Evolutionary conservation across 2,329 filamentous ascomycete species (phyloP).

Genomic region (Scedosporium dehoogii): DNA sequence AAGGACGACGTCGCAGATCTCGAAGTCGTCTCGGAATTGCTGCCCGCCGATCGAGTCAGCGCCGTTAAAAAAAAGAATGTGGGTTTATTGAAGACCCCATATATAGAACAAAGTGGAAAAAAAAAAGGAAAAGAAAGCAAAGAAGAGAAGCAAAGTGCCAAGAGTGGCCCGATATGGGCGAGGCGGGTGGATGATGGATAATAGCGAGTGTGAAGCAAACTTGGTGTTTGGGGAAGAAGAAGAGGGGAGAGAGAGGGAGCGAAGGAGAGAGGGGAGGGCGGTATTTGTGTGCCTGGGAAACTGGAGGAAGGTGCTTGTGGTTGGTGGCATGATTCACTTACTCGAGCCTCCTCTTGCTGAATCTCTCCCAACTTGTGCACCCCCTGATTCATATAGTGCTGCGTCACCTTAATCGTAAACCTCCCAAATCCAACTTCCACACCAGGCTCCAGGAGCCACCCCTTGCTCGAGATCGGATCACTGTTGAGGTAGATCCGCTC

Average conservation of each 20-base stretch:
- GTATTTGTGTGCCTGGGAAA: neutral
- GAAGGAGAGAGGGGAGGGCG: neutral
- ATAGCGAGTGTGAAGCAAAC: too few species aligned
- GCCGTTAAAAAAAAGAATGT: too few species aligned
- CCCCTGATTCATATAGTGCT: neutral
- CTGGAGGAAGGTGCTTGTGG: neutral
- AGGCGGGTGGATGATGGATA: too few species aligned
- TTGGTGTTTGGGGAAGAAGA: too few species aligned
- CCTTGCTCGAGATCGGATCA: neutral
- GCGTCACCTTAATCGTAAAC: neutral
- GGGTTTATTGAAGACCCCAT: neutral
- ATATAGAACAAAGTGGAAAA: neutral
- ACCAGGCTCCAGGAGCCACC: slow-evolving; percentile 1
- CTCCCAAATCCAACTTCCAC: neutral
- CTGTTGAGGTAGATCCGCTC: neutral
- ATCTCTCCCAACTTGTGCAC: neutral
- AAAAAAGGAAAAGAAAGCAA: neutral
- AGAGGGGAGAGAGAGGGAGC: too few species aligned
- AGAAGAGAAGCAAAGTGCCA: too few species aligned
- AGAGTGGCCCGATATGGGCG: too few species aligned
- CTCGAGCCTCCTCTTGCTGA: neutral
- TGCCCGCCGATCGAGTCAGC: neutral
- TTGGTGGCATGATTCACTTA: neutral
- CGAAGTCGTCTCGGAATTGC: slow-evolving; percentile 4
- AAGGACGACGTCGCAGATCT: slow-evolving; percentile 3